A percentile compares a stretch with the other conserved stretches of the same genome.
Evolutionary conservation across 176 grass and related monocot genomes (phyloP).

Genomic region (Phoenix roebelenii): DNA sequence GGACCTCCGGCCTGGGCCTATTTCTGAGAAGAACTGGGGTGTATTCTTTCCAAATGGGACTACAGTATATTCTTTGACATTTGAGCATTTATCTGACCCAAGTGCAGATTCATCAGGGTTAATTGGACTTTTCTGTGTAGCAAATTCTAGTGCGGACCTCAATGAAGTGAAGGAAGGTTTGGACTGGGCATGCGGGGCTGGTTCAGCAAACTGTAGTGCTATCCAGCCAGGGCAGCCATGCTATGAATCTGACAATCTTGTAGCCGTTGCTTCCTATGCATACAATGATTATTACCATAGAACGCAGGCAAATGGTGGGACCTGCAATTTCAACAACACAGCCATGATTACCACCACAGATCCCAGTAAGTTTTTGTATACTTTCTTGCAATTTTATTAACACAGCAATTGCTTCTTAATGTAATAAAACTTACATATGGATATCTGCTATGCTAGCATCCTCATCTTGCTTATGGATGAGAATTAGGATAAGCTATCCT

Average conservation of each 20-base stretch:
- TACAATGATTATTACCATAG: conserved; percentile 97
- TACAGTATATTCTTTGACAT: conserved; percentile 54
- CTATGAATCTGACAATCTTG: conserved; percentile 77
- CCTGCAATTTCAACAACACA: conserved; percentile 85
- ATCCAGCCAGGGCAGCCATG: conserved; percentile 82
- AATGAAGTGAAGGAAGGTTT: conserved; percentile 76
- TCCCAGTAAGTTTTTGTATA: conserved; percentile 64
- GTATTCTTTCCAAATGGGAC: conserved; percentile 71
- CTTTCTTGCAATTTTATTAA: conserved; percentile 9
- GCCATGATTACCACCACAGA: conserved; percentile 70
- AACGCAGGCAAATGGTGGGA: conserved; percentile 81
- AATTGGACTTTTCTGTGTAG: conserved; percentile 76
- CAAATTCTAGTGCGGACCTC: conserved; percentile 55
- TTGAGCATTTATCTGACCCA: conserved; percentile 38
- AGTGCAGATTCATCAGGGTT: conserved; percentile 47
- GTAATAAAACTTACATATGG: background rate
- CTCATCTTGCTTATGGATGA: background rate
- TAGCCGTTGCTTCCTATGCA: conserved; percentile 74
- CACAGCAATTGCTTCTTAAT: background rate
- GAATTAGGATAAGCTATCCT: background rate
- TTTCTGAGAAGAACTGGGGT: conserved; percentile 81
- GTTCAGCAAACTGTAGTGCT: conserved; percentile 83
- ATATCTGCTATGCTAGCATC: background rate
- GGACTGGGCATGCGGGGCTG: conserved; percentile 98
- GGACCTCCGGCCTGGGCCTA: conserved; percentile 51